These are phyloP conservation scores for Fusarium sp. DNA, from an alignment of 2,329 filamentous ascomycete species.

Conservation along the genomic window DNA sequence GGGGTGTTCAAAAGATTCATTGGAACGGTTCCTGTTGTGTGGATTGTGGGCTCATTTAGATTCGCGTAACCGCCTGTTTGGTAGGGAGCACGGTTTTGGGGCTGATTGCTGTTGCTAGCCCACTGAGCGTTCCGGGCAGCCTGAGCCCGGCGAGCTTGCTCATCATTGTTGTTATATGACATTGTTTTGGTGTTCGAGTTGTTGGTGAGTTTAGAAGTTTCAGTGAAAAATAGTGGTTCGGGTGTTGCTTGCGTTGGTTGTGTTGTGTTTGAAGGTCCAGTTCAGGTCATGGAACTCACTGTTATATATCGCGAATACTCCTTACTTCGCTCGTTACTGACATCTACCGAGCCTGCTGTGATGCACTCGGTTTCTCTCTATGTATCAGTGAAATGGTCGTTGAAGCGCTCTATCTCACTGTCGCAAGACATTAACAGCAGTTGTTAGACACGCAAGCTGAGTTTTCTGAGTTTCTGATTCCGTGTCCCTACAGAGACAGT, in stretches of 20 bases:
- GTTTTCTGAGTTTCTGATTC: background rate
- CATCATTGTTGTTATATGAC: background rate
- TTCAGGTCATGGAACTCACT: background rate
- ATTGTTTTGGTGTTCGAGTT: background rate
- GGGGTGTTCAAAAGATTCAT: background rate
- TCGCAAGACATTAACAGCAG: background rate
- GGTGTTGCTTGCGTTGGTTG: no score
- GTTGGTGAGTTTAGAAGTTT: rapidly evolving
- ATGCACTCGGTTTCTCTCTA: rapidly evolving
- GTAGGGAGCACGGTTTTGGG: background rate
- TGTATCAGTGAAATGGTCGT: no score
- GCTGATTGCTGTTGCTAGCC: background rate
- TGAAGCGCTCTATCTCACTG: background rate
- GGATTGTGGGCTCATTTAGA: background rate
- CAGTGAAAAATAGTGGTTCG: rapidly evolving
- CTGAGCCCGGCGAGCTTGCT: background rate
- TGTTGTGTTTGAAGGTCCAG: background rate
- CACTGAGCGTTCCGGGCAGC: background rate
- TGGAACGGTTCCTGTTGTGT: background rate
- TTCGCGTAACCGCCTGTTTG: background rate
- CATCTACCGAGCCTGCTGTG: background rate
- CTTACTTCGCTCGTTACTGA: no score
- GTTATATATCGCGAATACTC: background rate
- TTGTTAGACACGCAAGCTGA: background rate
- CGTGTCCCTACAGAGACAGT: no score